Percentiles rank a stretch among this genome's conserved stretches.
Evolutionary conservation across 305 asterid genomes (phyloP).

Genomic region (Petunia hybrid): DNA sequence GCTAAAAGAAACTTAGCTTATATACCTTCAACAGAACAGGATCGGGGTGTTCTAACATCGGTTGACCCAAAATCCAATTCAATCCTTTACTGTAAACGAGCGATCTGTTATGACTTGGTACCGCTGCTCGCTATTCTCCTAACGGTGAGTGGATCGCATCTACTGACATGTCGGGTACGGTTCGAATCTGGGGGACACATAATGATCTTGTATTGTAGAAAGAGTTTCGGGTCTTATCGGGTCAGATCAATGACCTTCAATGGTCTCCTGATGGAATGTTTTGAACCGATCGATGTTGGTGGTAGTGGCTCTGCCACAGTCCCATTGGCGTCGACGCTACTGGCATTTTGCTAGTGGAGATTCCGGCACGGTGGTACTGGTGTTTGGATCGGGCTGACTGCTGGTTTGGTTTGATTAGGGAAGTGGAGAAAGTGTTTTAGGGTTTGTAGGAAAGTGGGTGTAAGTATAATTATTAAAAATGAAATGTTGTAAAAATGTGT

Average conservation of each 20-base stretch:
- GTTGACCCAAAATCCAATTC: slow-evolving; percentile 92
- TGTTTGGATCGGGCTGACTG: no score
- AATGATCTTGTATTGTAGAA: slow-evolving; percentile 82
- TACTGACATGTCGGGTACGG: slow-evolving; percentile 86
- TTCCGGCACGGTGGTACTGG: no score
- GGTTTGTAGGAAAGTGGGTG: no score
- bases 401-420: no score
- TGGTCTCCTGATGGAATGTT: slow-evolving; percentile 83
- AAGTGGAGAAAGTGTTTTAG: no score
- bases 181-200: slow-evolving; percentile 97
- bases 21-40: slow-evolving; percentile 91
- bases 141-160: slow-evolving; percentile 99
- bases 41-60: slow-evolving; percentile 86
- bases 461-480: no score
- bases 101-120: slow-evolving; percentile 85
- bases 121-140: slow-evolving; percentile 93
- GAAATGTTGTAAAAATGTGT: no score
- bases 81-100: slow-evolving; percentile 80
- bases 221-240: slow-evolving; percentile 88
- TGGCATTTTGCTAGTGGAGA: no score
- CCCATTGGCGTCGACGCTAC: no score
- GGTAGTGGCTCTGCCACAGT: no score
- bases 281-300: no score
- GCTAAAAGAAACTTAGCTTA: slow-evolving; percentile 88
- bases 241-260: slow-evolving; percentile 96